Evolutionary conservation across 371 early-diverging fungal species (phyloP), one percentile per base, ranked within the genome.

Genomic region (Actinomortierella ambigua): DNA sequence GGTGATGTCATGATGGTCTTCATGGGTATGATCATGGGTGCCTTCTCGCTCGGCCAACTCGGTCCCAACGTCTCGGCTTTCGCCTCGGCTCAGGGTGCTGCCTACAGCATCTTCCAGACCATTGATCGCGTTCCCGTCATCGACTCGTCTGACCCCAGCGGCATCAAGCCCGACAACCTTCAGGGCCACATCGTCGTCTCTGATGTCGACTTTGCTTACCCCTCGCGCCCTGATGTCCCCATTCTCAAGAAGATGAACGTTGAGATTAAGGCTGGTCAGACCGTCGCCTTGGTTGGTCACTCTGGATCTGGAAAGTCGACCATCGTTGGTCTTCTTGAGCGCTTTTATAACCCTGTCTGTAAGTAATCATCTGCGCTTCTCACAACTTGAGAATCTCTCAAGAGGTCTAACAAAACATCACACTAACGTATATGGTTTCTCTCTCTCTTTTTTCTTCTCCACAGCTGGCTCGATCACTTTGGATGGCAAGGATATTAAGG

Each of bases 301-400:
- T 91, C 92, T 53, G 96, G 98, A 18, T 85, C 86, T 42, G 95
- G 97, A 53, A 95, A 95, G 68, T 91, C 92, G 11, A 96, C 98
- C 22, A 87, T 90, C 42, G 81, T 97, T 46, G 88, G 89, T 56
- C 81, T 97, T 48, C 62, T 97, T 39, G 90, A 94, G 77, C 92
- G 98, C 50, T 95, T 96, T 77, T 98, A 98, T 68, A 89, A 89
- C 57, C 81, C 88, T 29, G 22, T 65, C 39, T 65, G 68, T 68
- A 68, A 55, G 68, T 47, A 14, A 24, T 11, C 39, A 8, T 53
- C 11, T 2, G 2, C n/a, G n/a, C n/a, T n/a, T n/a, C n/a, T n/a
- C n/a, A n/a, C n/a, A n/a, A n/a, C n/a, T n/a, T n/a, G n/a, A n/a
- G n/a, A n/a, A n/a, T n/a, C n/a, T n/a, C n/a, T n/a, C n/a, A n/a